These are phyloP conservation scores for Hevea brasiliensis DNA, from an alignment of 345 rosid genomes.

Conservation along the genomic window DNA sequence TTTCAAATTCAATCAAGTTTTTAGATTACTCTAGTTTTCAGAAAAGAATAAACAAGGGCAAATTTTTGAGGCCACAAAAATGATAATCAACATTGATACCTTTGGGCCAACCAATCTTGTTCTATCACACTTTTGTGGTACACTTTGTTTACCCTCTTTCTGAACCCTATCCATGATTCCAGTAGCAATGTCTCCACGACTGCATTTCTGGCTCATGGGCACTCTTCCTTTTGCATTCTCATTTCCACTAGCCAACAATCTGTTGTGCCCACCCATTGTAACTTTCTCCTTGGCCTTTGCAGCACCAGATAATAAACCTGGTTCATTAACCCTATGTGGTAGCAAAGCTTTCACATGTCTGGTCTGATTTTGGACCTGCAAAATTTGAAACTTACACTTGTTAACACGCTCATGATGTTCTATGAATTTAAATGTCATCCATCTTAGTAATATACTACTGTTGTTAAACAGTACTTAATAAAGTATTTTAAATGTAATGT, in stretches of 20 bases:
- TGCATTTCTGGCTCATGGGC: conserved; percentile 20
- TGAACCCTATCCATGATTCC: conserved; percentile 24
- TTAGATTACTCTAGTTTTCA: too few species aligned
- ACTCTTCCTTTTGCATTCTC: conserved; percentile 34
- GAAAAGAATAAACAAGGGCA: not conserved
- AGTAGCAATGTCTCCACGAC: conserved; percentile 22
- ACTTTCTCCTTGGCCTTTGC: conserved; percentile 25
- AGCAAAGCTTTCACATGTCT: conserved; percentile 23
- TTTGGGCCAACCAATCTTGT: conserved; percentile 30
- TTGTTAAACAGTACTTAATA: not conserved
- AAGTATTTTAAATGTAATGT: not conserved
- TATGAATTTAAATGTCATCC: too few species aligned
- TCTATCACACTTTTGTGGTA: conserved; percentile 24
- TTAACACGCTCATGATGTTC: not conserved
- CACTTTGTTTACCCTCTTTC: conserved; percentile 23
- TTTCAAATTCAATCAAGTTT: not conserved
- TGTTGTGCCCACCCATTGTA: conserved; percentile 15
- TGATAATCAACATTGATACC: conserved; percentile 41
- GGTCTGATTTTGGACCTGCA: conserved; percentile 38
- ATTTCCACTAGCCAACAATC: conserved; percentile 32
- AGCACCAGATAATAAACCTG: conserved; percentile 12
- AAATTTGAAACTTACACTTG: conserved; percentile 6
- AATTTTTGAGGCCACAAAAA: not conserved
- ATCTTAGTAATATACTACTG: too few species aligned
- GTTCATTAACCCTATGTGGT: conserved; percentile 29